Evolutionary conservation across 2,329 filamentous ascomycete genomes (phyloP).

Genomic region (Fusarium newnesense): DNA sequence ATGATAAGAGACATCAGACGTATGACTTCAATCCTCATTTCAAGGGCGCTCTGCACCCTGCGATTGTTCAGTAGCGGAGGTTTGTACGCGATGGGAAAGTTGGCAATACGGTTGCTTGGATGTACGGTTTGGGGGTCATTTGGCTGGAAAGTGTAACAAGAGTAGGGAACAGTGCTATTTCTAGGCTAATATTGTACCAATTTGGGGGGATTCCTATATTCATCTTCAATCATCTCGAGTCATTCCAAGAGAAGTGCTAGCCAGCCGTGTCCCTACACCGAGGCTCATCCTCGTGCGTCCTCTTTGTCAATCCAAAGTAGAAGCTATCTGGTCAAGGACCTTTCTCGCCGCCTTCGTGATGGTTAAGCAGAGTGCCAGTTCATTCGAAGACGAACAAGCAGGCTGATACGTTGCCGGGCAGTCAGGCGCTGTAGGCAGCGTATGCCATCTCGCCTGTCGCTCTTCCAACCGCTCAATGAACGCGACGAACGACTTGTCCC

Average conservation of each 20-base stretch:
- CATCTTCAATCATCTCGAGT: background rate
- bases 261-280: background rate
- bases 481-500: background rate
- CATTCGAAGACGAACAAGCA: background rate
- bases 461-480: constrained; percentile 4
- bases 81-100: background rate
- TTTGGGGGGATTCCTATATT: background rate
- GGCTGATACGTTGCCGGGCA: background rate
- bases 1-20: constrained; percentile 30
- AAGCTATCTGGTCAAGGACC: background rate
- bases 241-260: background rate
- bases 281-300: background rate
- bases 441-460: constrained; percentile 4
- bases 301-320: background rate
- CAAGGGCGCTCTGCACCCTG: background rate
- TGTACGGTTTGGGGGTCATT: background rate
- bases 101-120: background rate
- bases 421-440: background rate
- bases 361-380: background rate
- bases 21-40: constrained; percentile 32
- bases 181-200: background rate
- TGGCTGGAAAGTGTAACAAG: background rate
- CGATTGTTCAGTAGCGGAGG: background rate
- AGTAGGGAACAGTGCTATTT: background rate
- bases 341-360: constrained; percentile 1